Evolutionary conservation across 2,329 filamentous ascomycete species (phyloP).

Genomic region (Scedosporium aurantiacum): DNA sequence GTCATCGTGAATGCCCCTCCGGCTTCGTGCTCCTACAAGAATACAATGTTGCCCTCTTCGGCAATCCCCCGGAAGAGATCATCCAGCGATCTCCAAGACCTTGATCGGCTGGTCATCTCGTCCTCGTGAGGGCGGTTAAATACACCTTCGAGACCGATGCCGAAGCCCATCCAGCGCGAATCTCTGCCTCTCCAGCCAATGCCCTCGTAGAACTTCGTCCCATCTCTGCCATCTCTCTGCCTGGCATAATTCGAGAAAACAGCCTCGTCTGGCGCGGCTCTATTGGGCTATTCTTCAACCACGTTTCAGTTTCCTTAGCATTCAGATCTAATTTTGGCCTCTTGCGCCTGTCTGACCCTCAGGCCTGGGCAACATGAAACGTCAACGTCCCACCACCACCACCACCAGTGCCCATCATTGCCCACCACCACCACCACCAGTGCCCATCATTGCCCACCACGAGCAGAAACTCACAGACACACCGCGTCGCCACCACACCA

Average conservation of each 20-base stretch:
- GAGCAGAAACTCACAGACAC: not conserved
- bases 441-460: too few relatives aligned
- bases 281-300: not conserved
- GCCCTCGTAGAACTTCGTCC: not conserved
- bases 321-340: not conserved
- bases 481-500: not conserved
- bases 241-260: conserved; percentile 1
- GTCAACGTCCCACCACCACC: not conserved
- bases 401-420: not conserved
- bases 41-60: not conserved
- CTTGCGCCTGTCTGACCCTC: not conserved
- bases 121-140: not conserved
- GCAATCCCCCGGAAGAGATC: not conserved
- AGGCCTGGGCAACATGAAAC: not conserved
- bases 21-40: not conserved
- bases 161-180: not conserved
- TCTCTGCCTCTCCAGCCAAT: not conserved
- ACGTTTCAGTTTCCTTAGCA: not conserved
- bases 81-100: not conserved
- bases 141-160: not conserved
- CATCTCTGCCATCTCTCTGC: not conserved
- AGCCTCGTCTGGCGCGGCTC: not conserved
- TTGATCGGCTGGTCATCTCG: not conserved
- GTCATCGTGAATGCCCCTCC: too few relatives aligned
- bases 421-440: too few relatives aligned